Percentiles rank a stretch among this genome's conserved stretches.
These are phyloP conservation scores for Talaromyces verruculosus DNA, from an alignment of 2,329 filamentous ascomycete genomes.

Conservation along the genomic window DNA sequence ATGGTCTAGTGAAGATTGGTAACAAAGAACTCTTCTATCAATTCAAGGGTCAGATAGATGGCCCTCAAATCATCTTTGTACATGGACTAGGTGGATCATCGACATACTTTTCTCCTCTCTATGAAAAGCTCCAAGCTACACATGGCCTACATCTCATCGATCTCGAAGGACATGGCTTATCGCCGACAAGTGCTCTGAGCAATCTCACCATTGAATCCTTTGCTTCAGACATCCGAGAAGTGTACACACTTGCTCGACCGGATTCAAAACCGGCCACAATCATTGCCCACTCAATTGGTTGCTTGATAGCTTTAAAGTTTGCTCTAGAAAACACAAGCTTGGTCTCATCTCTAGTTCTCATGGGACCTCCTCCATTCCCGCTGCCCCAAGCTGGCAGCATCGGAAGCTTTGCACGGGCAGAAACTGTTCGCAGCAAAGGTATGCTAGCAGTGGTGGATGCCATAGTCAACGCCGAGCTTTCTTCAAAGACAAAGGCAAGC, in stretches of 20 bases:
- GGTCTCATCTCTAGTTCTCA: conserved; percentile 48
- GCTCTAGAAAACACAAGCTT: conserved; percentile 42
- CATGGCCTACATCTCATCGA: conserved; percentile 51
- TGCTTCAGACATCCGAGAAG: conserved; percentile 43
- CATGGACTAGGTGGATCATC: conserved; percentile 55
- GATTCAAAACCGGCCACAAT: conserved; percentile 37
- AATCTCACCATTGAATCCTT: conserved; percentile 47
- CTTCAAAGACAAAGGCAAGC: conserved; percentile 35
- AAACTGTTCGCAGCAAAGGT: conserved; percentile 45
- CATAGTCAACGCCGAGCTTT: conserved; percentile 40
- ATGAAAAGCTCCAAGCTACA: conserved; percentile 29
- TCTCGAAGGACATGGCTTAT: conserved; percentile 58
- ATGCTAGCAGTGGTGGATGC: conserved; percentile 48
- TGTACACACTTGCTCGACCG: conserved; percentile 38
- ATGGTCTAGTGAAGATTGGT: conserved; percentile 41
- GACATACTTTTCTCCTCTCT: conserved; percentile 51
- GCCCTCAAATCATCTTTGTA: conserved; percentile 50
- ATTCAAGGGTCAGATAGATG: conserved; percentile 28
- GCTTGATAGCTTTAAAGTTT: conserved; percentile 49
- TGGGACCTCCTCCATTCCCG: conserved; percentile 51
- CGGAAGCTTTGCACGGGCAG: conserved; percentile 38
- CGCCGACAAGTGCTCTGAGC: conserved; percentile 51
- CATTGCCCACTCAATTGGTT: conserved; percentile 56
- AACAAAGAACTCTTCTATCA: conserved; percentile 45
- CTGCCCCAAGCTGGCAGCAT: conserved; percentile 40